Base-by-base conservation (phyloP, 768 basidiomycete genomes). In the Mycena kentingensis region DNA sequence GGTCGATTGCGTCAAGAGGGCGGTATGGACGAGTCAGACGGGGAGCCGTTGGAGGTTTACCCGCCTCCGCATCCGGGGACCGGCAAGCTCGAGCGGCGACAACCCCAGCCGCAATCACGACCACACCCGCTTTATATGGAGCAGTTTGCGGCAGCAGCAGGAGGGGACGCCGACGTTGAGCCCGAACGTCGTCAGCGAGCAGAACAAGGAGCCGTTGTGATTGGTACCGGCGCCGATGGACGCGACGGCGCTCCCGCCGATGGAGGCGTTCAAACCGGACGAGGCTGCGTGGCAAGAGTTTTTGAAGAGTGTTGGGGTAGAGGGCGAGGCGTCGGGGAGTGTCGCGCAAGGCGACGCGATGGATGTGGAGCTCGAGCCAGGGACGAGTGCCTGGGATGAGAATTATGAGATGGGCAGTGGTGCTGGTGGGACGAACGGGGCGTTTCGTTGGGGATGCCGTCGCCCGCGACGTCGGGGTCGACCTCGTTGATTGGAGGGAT, bases 231-330 rank as follows among this genome's bases (percentile, higher is more conserved):
- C 53, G 37, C 56, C 44, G 43, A 21, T 15, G 24, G n/a, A 46
- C 37, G 18, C 39, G 46, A 12, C 44, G 47, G 18, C 36, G 47
- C 29, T 32, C 13, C 43, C 44, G 43, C 49, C 53, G 56, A 49
- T 45, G 21, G 56, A 45, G 31, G 51, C 47, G 37, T 53, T 57
- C 12, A 44, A 57, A 47, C 56, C 56, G 10, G 58, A 60, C 26
- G 58, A 55, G 37, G 54, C 54, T 45, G 53, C 52, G 6, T 60
- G 58, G 58, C 50, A 60, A 51, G 54, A 55, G 58, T 60, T 60
- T 32, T 24, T 60, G 50, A 55, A 60, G 51, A 60, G 54, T 27
- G 58, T 60, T 13, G 58, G 54, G 1, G 56, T 57, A 22, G 56
- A 57, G 25, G 43, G 48, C n/a, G 38, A 26, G 2, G 15, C 46